Conservation (phyloP, 306 rosid species). For the Gleditsia sinensis region DNA sequence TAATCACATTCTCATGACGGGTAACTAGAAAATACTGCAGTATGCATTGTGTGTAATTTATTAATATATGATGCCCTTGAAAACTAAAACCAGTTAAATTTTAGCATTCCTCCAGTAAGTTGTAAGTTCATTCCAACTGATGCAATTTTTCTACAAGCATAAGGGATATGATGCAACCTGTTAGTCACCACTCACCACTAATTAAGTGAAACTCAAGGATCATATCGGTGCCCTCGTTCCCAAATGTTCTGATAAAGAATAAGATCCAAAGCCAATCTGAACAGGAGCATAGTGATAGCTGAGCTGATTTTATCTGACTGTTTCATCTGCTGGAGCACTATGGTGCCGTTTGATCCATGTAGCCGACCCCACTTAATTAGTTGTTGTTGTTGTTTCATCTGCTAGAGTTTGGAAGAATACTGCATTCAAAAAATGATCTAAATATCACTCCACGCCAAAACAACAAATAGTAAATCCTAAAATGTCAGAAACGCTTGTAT, state of each 20-base stretch:
- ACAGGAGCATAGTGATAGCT: not conserved
- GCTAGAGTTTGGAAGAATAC: conserved; percentile 19
- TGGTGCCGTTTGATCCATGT: too few relatives aligned
- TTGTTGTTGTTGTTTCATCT: not conserved
- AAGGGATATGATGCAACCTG: conserved; percentile 19
- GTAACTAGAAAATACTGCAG: conserved; percentile 7
- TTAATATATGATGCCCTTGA: not conserved
- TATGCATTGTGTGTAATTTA: conserved; percentile 5
- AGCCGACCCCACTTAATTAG: too few relatives aligned
- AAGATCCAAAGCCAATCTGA: conserved; percentile 24
- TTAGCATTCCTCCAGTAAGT: conserved; percentile 1
- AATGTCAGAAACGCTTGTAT: not conserved
- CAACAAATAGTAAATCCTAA: not conserved
- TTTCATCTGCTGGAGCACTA: conserved; percentile 2
- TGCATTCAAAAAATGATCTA: conserved; percentile 19
- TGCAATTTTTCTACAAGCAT: not conserved
- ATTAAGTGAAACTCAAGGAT: conserved; percentile 10
- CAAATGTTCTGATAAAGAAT: not conserved
- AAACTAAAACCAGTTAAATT: not conserved
- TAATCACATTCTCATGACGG: not conserved
- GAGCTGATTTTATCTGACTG: conserved; percentile 25
- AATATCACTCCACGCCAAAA: conserved; percentile 6
- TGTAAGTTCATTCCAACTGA: not conserved
- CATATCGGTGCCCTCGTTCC: not conserved
- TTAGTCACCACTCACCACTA: conserved; percentile 5